Percentiles rank a stretch among this genome's conserved stretches.
Conservation (phyloP, 129 eudicot genomes). For the Centrapalus pauciflorus region DNA sequence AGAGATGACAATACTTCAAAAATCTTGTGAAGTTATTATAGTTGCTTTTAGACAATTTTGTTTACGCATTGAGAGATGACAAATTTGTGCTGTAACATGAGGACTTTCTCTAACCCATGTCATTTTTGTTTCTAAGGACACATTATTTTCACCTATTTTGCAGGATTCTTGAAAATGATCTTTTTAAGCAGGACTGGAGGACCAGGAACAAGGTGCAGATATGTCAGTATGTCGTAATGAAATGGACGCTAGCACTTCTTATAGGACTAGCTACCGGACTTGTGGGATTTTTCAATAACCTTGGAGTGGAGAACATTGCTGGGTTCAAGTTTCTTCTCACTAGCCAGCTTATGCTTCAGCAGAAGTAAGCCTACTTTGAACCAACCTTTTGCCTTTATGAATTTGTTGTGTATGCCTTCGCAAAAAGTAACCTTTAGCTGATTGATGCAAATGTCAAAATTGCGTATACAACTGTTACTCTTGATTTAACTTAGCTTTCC, state of each 20-base stretch:
- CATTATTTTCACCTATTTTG: slow-evolving; percentile 10
- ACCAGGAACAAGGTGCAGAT: slow-evolving; percentile 77
- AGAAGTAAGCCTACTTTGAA: slow-evolving; percentile 41
- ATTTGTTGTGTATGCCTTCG: too few relatives aligned
- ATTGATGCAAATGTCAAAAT: too few relatives aligned
- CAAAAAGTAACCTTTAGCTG: too few relatives aligned
- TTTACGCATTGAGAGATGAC: too few relatives aligned
- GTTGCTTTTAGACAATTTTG: not conserved
- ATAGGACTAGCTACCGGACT: slow-evolving; percentile 81
- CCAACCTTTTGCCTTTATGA: too few relatives aligned
- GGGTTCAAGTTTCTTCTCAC: slow-evolving; percentile 87
- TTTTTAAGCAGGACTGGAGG: slow-evolving; percentile 99
- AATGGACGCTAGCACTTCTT: slow-evolving; percentile 85
- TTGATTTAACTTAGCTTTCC: too few relatives aligned
- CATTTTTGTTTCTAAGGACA: not conserved
- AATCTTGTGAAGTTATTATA: not conserved
- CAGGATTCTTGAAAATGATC: slow-evolving; percentile 91
- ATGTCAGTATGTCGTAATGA: slow-evolving; percentile 70
- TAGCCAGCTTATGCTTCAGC: slow-evolving; percentile 57
- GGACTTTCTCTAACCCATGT: too few relatives aligned
- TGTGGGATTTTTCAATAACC: slow-evolving; percentile 78
- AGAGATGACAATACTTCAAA: not conserved
- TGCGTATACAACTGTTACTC: too few relatives aligned
- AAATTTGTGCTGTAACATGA: too few relatives aligned
- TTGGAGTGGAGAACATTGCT: slow-evolving; percentile 89